Conservation (phyloP, 164 flowering plant genomes). For the Pachysandra terminalis region DNA sequence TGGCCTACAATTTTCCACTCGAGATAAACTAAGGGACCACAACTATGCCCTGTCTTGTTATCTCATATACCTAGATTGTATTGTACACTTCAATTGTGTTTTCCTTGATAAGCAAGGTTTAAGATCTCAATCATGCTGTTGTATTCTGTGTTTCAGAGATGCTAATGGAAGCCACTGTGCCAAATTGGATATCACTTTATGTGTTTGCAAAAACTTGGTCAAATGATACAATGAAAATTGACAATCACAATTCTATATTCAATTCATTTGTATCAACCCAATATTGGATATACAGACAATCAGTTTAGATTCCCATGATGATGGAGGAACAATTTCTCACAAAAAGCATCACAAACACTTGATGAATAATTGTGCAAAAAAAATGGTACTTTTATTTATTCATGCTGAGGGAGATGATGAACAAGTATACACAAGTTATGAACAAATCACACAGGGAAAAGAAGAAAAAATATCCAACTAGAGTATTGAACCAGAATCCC, state of each 20-base stretch:
- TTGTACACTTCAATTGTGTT: too few species aligned
- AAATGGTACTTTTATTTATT: not conserved
- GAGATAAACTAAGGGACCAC: too few species aligned
- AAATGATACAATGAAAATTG: too few species aligned
- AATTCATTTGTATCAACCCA: not conserved
- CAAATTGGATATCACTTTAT: too few species aligned
- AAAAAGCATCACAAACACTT: not conserved
- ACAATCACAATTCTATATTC: not conserved
- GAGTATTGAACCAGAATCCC: not conserved
- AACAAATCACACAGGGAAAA: not conserved
- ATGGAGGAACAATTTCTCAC: not conserved
- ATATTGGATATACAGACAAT: not conserved
- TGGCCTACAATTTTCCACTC: too few species aligned
- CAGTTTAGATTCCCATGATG: not conserved
- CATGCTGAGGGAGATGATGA: conserved; percentile 22
- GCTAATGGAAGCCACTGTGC: not conserved
- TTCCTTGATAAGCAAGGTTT: not conserved
- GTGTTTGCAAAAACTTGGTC: not conserved
- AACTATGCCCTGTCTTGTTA: too few species aligned
- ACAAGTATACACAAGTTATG: conserved; percentile 12
- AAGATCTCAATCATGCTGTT: not conserved
- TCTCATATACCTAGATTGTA: too few species aligned
- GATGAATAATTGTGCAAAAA: not conserved
- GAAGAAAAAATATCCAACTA: conserved; percentile 7
- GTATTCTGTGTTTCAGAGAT: not conserved